Conservation (phyloP, 345 rosid species). For the Diplotaxis tenuifolia region DNA sequence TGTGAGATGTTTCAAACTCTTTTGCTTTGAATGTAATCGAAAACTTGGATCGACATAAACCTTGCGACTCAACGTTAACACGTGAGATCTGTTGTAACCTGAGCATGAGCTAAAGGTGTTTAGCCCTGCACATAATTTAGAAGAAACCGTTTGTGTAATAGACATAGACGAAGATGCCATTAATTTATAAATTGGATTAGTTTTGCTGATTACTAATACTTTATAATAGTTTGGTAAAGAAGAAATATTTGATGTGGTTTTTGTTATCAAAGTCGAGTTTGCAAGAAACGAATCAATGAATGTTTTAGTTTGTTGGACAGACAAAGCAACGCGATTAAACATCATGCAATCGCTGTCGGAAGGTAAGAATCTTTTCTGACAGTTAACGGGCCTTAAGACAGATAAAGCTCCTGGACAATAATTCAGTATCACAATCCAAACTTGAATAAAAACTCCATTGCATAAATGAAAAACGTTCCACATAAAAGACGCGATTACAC, state of each 20-base stretch:
- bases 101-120: background rate
- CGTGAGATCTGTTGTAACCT: background rate
- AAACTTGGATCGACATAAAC: background rate
- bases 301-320: conserved; percentile 15
- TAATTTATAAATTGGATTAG: background rate
- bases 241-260: background rate
- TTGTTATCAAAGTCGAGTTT: background rate
- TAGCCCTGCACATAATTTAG: conserved; percentile 5
- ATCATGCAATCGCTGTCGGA: background rate
- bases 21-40: background rate
- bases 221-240: background rate
- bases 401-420: no score
- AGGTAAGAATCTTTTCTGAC: conserved; percentile 13
- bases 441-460: background rate
- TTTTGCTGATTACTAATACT: conserved; percentile 15
- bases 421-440: no score
- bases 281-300: conserved; percentile 33
- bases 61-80: background rate
- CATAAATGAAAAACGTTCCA: background rate
- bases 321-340: conserved; percentile 26
- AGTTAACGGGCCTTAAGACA: background rate
- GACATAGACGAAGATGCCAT: conserved; percentile 19
- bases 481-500: background rate
- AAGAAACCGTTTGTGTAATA: background rate
- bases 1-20: conserved; percentile 1